phyloP scores from a whole-genome alignment of 2,329 filamentous ascomycete species.

The Sarocladiaceae sp. region DNA sequence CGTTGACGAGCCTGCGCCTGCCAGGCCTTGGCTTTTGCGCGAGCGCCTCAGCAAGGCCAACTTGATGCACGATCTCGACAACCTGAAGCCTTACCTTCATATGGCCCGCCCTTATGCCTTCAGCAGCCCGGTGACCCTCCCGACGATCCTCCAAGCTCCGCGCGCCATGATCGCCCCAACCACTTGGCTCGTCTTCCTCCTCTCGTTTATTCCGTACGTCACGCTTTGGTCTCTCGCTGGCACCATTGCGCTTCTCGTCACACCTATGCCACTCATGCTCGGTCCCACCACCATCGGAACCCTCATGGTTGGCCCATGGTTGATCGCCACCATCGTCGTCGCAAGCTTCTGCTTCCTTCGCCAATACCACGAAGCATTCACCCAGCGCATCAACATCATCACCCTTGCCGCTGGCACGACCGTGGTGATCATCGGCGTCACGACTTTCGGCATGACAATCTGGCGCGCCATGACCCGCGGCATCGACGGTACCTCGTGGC shows the following conservation, averaged over 20 bases:
- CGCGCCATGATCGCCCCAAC: constrained; percentile 47
- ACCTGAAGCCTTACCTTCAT: constrained; percentile 31
- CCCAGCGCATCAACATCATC: constrained; percentile 25
- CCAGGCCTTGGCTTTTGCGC: constrained; percentile 13
- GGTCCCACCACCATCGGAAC: constrained; percentile 35
- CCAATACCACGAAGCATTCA: constrained; percentile 26
- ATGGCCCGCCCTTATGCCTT: constrained; percentile 21
- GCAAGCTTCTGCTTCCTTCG: constrained; percentile 28
- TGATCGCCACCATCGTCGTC: constrained; percentile 32
- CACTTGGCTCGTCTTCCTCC: constrained; percentile 39
- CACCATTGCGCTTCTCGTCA: constrained; percentile 44
- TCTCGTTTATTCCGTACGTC: constrained; percentile 40
- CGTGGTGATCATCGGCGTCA: constrained; percentile 36
- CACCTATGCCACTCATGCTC: constrained; percentile 38
- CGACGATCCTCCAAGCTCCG: constrained; percentile 38
- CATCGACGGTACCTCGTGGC: constrained; percentile 15
- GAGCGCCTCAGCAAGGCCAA: constrained; percentile 27
- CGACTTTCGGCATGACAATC: constrained; percentile 38
- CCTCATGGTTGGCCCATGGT: constrained; percentile 40
- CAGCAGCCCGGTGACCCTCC: constrained; percentile 21
- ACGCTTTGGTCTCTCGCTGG: constrained; percentile 43
- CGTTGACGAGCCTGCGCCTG: constrained; percentile 12
- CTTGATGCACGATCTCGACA: constrained; percentile 31
- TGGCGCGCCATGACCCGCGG: constrained; percentile 26
- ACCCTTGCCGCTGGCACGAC: constrained; percentile 31